Percentiles rank a stretch among this genome's conserved stretches.
These are phyloP conservation scores for Cryptococcus neoformans DNA, from an alignment of 1,284 basidiomycete genomes.

Conservation along the genomic window DNA sequence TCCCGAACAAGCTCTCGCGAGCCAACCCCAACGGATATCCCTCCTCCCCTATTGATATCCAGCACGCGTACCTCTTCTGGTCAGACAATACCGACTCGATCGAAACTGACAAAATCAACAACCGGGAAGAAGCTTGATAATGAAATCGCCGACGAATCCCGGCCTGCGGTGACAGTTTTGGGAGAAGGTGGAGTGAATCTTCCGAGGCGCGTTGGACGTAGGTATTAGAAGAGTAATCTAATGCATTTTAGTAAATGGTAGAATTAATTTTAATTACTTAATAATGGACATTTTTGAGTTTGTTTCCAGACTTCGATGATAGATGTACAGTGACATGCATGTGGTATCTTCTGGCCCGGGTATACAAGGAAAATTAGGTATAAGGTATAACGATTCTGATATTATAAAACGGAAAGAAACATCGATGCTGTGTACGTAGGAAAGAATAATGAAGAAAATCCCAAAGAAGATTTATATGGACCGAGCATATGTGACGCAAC, in stretches of 20 bases:
- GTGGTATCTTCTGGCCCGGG: no score
- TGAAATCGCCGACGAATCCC: slow-evolving; percentile 7
- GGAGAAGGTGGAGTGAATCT: slow-evolving; percentile 25
- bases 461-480: neutral
- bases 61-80: neutral
- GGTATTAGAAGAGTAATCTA: neutral
- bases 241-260: neutral
- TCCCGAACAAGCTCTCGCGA: slow-evolving; percentile 3
- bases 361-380: no score
- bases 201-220: slow-evolving; percentile 8
- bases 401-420: no score
- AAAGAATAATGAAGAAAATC: no score
- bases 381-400: no score
- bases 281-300: neutral
- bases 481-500: neutral
- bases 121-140: slow-evolving; percentile 10
- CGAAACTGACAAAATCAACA: slow-evolving; percentile 1
- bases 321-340: neutral
- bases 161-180: slow-evolving; percentile 15
- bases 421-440: no score
- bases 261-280: neutral
- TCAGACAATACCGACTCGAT: neutral
- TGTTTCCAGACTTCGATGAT: neutral
- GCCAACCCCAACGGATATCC: neutral
- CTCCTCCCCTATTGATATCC: no score